These are phyloP conservation scores for Calocera cornea DNA, from an alignment of 768 basidiomycete species.

Conservation along the genomic window DNA sequence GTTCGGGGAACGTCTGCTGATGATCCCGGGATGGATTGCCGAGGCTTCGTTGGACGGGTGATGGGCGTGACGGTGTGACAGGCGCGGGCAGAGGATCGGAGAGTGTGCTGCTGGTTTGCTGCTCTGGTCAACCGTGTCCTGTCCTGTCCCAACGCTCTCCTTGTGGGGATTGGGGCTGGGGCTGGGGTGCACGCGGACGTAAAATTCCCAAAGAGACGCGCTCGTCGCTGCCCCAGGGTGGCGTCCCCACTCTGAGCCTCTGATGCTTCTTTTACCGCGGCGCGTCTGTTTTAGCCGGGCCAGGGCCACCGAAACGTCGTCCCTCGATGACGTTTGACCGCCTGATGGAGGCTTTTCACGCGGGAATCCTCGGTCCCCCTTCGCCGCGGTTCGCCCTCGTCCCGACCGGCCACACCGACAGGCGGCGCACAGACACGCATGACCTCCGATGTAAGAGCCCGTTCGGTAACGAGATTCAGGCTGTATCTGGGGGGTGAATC, in stretches of 20 bases:
- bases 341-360: neutral
- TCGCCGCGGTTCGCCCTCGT: neutral
- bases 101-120: neutral
- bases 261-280: neutral
- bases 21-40: neutral
- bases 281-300: neutral
- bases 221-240: neutral
- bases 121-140: neutral
- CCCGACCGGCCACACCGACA: neutral
- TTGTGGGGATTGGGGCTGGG: slow-evolving; percentile 5
- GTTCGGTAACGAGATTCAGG: too few relatives aligned
- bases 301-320: too few relatives aligned
- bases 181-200: neutral
- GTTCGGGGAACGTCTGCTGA: neutral
- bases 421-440: neutral
- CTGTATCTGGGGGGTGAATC: too few relatives aligned
- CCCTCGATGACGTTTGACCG: neutral
- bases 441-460: neutral
- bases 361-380: neutral
- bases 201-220: slow-evolving; percentile 6
- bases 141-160: neutral
- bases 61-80: neutral
- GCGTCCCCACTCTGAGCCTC: neutral
- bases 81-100: neutral
- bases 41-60: neutral